phyloP scores from a whole-genome alignment of 75 land plant species.

The Sequoiadendron giganteum region DNA sequence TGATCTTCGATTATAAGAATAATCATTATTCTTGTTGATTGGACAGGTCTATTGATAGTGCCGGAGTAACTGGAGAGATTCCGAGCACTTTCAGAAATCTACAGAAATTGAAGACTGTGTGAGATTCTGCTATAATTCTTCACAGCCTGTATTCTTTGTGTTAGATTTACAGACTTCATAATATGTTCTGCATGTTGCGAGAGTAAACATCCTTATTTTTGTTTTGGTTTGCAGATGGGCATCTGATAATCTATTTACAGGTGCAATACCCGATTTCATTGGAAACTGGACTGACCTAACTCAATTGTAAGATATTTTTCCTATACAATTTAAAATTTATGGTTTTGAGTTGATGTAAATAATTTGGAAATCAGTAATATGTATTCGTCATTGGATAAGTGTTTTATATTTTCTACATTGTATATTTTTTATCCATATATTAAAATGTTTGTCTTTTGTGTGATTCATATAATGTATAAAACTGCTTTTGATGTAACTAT shows the following conservation, averaged over 20 bases:
- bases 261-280: conserved; percentile 36
- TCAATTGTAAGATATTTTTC: conserved; percentile 14
- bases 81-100: conserved; percentile 35
- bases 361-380: background rate
- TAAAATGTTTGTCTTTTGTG: no score
- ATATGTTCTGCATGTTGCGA: background rate
- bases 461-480: no score
- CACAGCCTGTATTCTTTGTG: background rate
- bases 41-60: conserved; percentile 38
- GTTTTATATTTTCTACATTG: no score
- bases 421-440: no score
- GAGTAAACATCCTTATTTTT: background rate
- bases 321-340: background rate
- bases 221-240: conserved; percentile 27
- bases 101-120: conserved; percentile 9
- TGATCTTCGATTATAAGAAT: background rate
- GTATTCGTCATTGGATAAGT: background rate
- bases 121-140: no score
- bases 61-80: conserved; percentile 48
- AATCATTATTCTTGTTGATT: background rate
- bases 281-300: conserved; percentile 27
- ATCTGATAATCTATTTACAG: conserved; percentile 37
- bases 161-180: background rate
- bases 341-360: background rate
- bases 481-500: no score